These are phyloP conservation scores for Kalaharituber pfeilii DNA, from an alignment of 2,329 filamentous ascomycete species.

Conservation along the genomic window DNA sequence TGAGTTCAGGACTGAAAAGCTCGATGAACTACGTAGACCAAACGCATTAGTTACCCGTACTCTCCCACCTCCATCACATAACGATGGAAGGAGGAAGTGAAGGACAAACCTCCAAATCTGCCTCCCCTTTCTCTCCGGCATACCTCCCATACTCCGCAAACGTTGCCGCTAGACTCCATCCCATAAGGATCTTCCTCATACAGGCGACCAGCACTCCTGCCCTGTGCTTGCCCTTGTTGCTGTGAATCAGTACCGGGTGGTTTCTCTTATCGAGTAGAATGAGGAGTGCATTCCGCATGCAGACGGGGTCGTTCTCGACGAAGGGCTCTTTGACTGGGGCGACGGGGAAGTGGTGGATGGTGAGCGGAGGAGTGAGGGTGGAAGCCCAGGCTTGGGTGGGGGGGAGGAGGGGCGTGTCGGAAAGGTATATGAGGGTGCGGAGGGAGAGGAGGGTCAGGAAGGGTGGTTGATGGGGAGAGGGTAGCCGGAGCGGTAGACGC, in stretches of 20 bases:
- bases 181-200: constrained; percentile 20
- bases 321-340: constrained; percentile 17
- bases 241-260: constrained; percentile 21
- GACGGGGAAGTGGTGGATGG: constrained; percentile 13
- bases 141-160: constrained; percentile 21
- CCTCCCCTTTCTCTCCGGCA: constrained; percentile 22
- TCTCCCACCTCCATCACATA: neutral
- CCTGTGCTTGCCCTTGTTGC: constrained; percentile 22
- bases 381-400: neutral
- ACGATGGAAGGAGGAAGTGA: neutral
- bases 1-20: constrained; percentile 18
- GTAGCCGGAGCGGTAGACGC: constrained; percentile 21
- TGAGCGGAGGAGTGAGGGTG: constrained; percentile 2
- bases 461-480: constrained; percentile 22
- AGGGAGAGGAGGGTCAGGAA: constrained; percentile 12
- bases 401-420: neutral
- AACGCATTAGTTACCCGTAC: neutral
- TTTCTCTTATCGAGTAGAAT: constrained; percentile 20
- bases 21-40: constrained; percentile 19
- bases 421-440: neutral
- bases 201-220: constrained; percentile 22
- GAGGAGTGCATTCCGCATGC: constrained; percentile 14
- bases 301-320: constrained; percentile 19
- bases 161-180: constrained; percentile 21
- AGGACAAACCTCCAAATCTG: constrained; percentile 19